phyloP scores from a whole-genome alignment of 345 rosid species.

The Firmiana major region DNA sequence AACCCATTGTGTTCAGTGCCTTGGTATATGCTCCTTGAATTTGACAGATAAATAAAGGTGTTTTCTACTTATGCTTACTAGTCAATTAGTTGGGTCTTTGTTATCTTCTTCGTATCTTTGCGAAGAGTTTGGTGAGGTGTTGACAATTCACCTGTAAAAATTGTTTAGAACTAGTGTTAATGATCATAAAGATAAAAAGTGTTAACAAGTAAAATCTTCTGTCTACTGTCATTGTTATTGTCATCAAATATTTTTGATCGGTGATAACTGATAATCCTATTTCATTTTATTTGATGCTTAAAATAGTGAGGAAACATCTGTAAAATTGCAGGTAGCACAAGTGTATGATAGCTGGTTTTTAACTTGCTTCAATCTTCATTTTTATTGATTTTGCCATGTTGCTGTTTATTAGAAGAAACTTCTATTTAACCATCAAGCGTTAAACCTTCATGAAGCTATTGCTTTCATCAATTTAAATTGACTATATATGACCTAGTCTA shows the following conservation, averaged over 20 bases:
- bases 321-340: not conserved
- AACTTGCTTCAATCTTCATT: not conserved
- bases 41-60: not conserved
- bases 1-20: not conserved
- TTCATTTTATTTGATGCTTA: not conserved
- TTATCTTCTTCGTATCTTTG: not conserved
- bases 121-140: not conserved
- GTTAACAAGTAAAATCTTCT: not conserved
- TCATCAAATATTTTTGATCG: not conserved
- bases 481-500: not conserved
- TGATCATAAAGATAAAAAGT: not conserved
- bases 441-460: not conserved
- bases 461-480: not conserved
- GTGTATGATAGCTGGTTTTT: not conserved
- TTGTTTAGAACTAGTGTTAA: not conserved
- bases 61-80: not conserved
- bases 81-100: not conserved
- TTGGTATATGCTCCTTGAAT: not conserved
- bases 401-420: not conserved
- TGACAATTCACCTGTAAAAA: not conserved
- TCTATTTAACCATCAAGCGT: not conserved
- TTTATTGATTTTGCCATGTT: not conserved
- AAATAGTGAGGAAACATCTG: not conserved
- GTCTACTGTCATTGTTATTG: not conserved
- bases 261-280: not conserved